Conservation (phyloP, 306 rosid species). For the Vigna nakashimae region DNA sequence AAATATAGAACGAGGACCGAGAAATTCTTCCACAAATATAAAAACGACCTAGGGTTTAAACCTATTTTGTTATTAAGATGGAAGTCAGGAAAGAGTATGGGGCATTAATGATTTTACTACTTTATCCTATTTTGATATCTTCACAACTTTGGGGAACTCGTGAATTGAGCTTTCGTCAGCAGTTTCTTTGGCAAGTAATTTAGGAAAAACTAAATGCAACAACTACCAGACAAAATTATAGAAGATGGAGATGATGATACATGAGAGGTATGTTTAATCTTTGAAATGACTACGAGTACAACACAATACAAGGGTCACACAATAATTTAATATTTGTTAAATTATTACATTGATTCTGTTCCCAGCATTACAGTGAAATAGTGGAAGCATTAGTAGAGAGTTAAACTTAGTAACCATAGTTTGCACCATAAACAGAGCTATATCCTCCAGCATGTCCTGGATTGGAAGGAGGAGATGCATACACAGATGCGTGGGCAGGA, state of each 20-base stretch:
- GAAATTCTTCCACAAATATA: too few relatives aligned
- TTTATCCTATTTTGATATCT: too few relatives aligned
- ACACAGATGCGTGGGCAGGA: constrained; percentile 73
- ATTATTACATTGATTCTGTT: constrained; percentile 40
- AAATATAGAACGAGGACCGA: too few relatives aligned
- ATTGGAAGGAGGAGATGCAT: constrained; percentile 83
- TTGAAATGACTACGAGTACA: constrained; percentile 29
- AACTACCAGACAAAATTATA: constrained; percentile 23
- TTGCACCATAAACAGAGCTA: constrained; percentile 80
- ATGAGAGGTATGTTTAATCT: constrained; percentile 16
- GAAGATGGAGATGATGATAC: constrained; percentile 21
- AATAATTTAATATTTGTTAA: constrained; percentile 26
- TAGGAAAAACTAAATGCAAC: not conserved
- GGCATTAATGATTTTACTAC: too few relatives aligned
- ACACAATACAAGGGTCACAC: constrained; percentile 12
- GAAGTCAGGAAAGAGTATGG: too few relatives aligned
- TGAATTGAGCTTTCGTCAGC: too few relatives aligned
- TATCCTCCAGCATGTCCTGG: constrained; percentile 74
- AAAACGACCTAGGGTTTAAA: too few relatives aligned
- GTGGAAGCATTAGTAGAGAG: constrained; percentile 16
- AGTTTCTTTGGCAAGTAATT: not conserved
- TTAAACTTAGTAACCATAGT: constrained; percentile 76
- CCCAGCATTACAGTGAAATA: constrained; percentile 33
- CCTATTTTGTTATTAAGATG: too few relatives aligned
- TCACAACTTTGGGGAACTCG: too few relatives aligned